phyloP scores from a whole-genome alignment of 441 rosid genomes.

The Aleurites moluccanus region DNA sequence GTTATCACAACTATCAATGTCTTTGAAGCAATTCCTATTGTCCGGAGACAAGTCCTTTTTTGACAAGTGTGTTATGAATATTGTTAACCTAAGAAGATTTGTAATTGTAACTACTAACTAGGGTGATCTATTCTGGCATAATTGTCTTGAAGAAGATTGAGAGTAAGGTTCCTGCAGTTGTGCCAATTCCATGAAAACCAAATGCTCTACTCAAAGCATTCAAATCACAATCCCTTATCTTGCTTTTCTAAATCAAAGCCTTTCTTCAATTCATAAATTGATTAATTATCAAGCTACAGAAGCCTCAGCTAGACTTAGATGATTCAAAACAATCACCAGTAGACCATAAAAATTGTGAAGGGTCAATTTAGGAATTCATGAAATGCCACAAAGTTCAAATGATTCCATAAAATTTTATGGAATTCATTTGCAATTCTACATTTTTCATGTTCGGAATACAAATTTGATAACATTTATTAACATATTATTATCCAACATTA shows the following conservation, averaged over 20 bases:
- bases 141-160: not conserved
- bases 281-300: not conserved
- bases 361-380: not conserved
- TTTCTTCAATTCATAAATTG: not conserved
- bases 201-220: not conserved
- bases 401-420: not conserved
- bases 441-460: not conserved
- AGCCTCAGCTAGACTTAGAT: not conserved
- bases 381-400: not conserved
- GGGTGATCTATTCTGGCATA: not conserved
- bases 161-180: not conserved
- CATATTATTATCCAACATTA: not conserved
- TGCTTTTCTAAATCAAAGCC: too few relatives aligned
- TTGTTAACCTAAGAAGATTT: not conserved
- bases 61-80: not conserved
- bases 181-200: not conserved
- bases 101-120: not conserved
- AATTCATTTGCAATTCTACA: not conserved
- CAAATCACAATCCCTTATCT: not conserved
- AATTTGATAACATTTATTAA: not conserved
- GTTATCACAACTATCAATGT: not conserved
- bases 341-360: not conserved
- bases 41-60: not conserved
- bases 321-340: not conserved
- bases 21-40: not conserved